Base-by-base conservation (phyloP, 257 asterid species). In the Forsythia viridissima region DNA sequence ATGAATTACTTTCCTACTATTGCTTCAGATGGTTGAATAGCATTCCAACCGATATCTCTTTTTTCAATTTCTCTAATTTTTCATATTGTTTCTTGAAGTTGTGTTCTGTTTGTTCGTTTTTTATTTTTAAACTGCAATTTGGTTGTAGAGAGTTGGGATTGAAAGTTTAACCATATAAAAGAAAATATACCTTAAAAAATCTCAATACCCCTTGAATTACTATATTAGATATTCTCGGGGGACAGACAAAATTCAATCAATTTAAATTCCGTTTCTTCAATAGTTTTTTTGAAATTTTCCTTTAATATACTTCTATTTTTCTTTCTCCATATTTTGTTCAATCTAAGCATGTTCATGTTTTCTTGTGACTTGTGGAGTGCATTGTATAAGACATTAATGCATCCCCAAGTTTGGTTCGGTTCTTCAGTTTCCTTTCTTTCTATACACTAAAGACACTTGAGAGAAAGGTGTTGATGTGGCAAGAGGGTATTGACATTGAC, bases 21-120 rank as follows among this genome's bases (percentile, higher is more conserved):
- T 75, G 75, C 76, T 73, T 73, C 57, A 65, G 72, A 77, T 63
- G 44, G 70, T 82, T 80, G 77, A 42, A 38, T 83, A 13, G 67
- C 78, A 59, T 79, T 55, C 44, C 55, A 46, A 70, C 39, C 55
- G 80, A n/a, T 46, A 69, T 77, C 71, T 48, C 16, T 68, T 70
- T 38, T 30, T 59, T 10, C 71, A 39, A 44, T 40, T 0, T 24
- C 30, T 44, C 74, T 4, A 34, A 20, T 66, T 18, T 21, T 71
- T 73, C 71, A 43, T 61, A 39, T 48, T 63, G 68, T 69, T 66
- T 83, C 34, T 48, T 37, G 51, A 36, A n/a, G n/a, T 36, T 81
- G 34, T 34, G 42, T 34, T 52, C 12, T 65, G 55, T 38, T 52
- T 20, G n/a, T 67, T 61, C 55, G 38, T 42, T 18, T 48, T 61